These are phyloP conservation scores for Yamadazyma endophytica DNA, from an alignment of 805 yeast species.

Conservation along the genomic window DNA sequence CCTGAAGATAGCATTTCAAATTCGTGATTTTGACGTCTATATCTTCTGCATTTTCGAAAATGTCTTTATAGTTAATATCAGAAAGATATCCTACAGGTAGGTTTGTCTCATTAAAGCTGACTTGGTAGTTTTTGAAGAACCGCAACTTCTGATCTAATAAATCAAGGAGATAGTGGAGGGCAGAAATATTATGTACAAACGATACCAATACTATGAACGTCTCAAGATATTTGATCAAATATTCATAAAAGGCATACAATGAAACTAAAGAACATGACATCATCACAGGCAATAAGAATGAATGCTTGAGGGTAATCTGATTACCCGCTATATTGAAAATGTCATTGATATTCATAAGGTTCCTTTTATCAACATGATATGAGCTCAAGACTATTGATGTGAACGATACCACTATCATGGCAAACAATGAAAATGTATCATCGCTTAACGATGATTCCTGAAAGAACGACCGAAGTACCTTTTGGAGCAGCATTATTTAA, in stretches of 20 bases:
- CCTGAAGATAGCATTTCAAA: background rate
- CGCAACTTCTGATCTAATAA: slow-evolving; percentile 6
- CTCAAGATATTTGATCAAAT: no score
- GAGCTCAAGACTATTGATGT: background rate
- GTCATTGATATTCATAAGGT: slow-evolving; percentile 1
- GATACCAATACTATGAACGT: background rate
- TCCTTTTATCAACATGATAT: background rate
- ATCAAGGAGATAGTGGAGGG: background rate
- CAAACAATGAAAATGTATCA: slow-evolving; percentile 1
- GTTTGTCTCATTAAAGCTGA: slow-evolving; percentile 2
- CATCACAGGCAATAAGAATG: no score
- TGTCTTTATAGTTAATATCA: slow-evolving; percentile 1
- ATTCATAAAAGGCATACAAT: background rate
- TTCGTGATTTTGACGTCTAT: background rate
- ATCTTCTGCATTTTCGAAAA: no score
- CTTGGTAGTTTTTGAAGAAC: slow-evolving; percentile 2
- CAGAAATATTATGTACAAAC: background rate
- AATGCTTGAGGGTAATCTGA: background rate
- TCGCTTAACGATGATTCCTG: background rate
- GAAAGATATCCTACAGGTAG: slow-evolving; percentile 4
- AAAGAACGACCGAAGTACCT: no score
- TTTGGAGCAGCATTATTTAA: no score
- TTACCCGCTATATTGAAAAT: background rate
- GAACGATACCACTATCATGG: background rate
- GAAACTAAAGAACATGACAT: background rate